Conservation (phyloP, 2,329 filamentous ascomycete genomes). For the Fusarium hostae region DNA sequence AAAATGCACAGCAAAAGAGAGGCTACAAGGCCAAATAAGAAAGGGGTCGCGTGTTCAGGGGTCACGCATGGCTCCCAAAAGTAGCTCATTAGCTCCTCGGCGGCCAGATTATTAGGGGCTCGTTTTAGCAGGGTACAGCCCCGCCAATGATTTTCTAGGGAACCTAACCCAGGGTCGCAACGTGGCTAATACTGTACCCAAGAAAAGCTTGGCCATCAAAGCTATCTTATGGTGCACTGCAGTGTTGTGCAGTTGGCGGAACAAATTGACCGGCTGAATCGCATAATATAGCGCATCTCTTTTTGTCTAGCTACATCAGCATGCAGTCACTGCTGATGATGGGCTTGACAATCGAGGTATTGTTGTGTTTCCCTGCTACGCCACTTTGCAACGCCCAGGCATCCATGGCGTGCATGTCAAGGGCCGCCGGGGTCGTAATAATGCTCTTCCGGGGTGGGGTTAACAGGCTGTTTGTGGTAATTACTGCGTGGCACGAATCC, state of each 20-base stretch:
- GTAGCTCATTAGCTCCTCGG: constrained; percentile 9
- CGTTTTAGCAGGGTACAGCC: constrained; percentile 7
- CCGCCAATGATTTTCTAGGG: background rate
- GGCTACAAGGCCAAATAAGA: constrained; percentile 33
- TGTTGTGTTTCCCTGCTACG: background rate
- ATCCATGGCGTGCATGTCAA: background rate
- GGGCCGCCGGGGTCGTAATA: constrained; percentile 7
- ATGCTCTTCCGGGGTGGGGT: constrained; percentile 11
- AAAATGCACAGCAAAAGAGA: background rate
- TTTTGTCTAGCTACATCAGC: background rate
- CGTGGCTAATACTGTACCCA: constrained; percentile 3
- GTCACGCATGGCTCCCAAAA: background rate
- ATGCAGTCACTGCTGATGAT: background rate
- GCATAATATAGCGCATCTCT: background rate
- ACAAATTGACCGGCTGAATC: background rate
- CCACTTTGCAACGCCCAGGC: constrained; percentile 2
- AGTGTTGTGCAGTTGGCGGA: background rate
- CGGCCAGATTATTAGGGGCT: constrained; percentile 20
- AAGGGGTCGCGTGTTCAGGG: constrained; percentile 41
- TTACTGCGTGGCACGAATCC: constrained; percentile 1
- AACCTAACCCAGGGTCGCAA: background rate
- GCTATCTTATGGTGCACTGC: background rate
- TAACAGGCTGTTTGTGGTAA: background rate
- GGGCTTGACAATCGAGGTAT: background rate
- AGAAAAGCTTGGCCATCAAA: background rate